Evolutionary conservation across 768 basidiomycete genomes (phyloP).

Genomic region (Serendipita vermifera): DNA sequence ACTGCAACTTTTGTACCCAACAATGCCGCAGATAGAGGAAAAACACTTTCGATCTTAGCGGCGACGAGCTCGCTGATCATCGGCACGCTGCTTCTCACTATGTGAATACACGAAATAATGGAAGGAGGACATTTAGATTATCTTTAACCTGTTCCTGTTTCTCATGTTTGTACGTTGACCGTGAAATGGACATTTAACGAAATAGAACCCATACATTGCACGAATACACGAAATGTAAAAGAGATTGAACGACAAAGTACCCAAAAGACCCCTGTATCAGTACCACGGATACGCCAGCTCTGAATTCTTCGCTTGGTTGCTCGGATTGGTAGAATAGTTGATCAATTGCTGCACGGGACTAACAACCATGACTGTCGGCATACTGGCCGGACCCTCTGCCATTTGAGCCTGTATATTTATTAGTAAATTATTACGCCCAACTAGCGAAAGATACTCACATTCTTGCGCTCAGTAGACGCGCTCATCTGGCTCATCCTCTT

Average conservation of each 20-base stretch:
- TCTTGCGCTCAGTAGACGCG: constrained; percentile 76
- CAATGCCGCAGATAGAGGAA: too few species aligned
- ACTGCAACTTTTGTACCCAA: not conserved
- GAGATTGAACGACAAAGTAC: too few species aligned
- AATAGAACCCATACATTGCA: too few species aligned
- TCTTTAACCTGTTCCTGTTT: too few species aligned
- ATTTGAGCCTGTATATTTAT: constrained; percentile 11
- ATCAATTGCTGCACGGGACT: constrained; percentile 19
- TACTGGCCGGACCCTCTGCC: not conserved
- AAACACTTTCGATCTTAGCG: too few species aligned
- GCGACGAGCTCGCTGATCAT: too few species aligned
- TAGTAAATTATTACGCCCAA: constrained; percentile 15
- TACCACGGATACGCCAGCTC: constrained; percentile 22
- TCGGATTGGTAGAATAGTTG: constrained; percentile 18
- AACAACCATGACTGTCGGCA: not conserved
- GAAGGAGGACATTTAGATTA: too few species aligned
- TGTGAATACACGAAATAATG: too few species aligned
- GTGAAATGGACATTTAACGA: too few species aligned
- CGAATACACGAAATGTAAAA: too few species aligned
- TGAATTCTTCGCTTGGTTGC: constrained; percentile 21
- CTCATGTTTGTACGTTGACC: too few species aligned
- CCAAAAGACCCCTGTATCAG: constrained; percentile 21
- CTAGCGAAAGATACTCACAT: constrained; percentile 30
- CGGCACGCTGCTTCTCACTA: too few species aligned
- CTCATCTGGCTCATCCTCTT: constrained; percentile 73